Percentiles rank a stretch among this genome's conserved stretches.
These are phyloP conservation scores for Calonectria henricotiae DNA, from an alignment of 2,329 filamentous ascomycete genomes.

Conservation along the genomic window DNA sequence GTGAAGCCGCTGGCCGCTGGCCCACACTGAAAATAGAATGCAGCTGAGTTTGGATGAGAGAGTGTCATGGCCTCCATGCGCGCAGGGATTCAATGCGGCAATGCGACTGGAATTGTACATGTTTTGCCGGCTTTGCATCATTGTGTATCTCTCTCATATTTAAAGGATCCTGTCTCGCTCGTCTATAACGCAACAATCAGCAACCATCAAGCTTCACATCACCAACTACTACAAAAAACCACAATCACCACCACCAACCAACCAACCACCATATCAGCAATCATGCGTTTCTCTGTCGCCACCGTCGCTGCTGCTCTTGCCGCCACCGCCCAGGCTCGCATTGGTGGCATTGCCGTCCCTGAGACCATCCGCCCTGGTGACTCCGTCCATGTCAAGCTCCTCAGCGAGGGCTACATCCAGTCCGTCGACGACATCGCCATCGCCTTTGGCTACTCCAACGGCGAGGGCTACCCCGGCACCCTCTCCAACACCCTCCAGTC, in stretches of 20 bases:
- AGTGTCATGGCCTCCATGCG: constrained; percentile 5
- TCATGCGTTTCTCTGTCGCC: constrained; percentile 51
- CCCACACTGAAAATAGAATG: constrained; percentile 18
- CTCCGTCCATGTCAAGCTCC: constrained; percentile 59
- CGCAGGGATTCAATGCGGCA: constrained; percentile 3
- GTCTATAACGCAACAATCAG: no score
- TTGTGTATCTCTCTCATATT: not conserved
- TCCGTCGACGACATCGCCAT: constrained; percentile 63
- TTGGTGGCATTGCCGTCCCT: constrained; percentile 63
- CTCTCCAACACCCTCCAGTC: constrained; percentile 54
- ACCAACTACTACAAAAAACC: not conserved
- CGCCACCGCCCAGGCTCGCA: constrained; percentile 58
- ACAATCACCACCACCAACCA: not conserved
- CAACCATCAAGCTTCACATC: not conserved
- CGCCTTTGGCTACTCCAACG: constrained; percentile 60
- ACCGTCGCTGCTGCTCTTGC: constrained; percentile 50
- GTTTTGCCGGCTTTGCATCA: not conserved
- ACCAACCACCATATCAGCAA: constrained; percentile 24
- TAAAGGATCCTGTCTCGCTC: not conserved
- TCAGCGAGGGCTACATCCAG: constrained; percentile 64
- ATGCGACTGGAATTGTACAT: not conserved
- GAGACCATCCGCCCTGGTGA: constrained; percentile 59
- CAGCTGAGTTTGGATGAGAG: not conserved
- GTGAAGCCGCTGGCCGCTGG: constrained; percentile 6
- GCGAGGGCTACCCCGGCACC: constrained; percentile 48